These are phyloP conservation scores for Isabelozyma pseudorhagii DNA, from an alignment of 805 yeast genomes.

Conservation along the genomic window DNA sequence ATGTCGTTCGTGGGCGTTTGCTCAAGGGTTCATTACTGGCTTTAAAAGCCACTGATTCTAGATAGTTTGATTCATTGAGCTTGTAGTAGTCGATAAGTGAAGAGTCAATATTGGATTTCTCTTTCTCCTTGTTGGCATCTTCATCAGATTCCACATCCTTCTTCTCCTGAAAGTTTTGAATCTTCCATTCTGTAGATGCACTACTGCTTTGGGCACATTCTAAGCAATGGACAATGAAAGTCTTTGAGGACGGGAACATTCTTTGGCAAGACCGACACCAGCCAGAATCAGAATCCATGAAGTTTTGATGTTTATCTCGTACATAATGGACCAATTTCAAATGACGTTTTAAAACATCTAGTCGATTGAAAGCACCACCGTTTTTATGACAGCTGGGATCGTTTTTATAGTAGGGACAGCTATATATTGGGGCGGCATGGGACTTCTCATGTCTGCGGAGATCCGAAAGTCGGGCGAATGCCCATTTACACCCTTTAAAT, in stretches of 20 bases:
- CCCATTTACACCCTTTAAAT: conserved; percentile 55
- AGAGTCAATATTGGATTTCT: not conserved
- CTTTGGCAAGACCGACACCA: conserved; percentile 65
- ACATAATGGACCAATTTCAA: conserved; percentile 66
- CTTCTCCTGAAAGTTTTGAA: not conserved
- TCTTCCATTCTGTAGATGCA: conserved; percentile 20
- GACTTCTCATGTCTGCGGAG: conserved; percentile 65
- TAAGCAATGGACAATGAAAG: conserved; percentile 62
- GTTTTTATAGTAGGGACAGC: conserved; percentile 69
- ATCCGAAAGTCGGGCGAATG: conserved; percentile 68
- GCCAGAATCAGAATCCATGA: conserved; percentile 52
- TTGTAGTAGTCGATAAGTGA: not conserved
- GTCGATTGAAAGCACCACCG: conserved; percentile 70
- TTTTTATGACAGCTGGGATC: conserved; percentile 73
- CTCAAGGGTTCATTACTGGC: not conserved
- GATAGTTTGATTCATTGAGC: not conserved
- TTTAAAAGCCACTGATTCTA: not conserved
- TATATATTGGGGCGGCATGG: conserved; percentile 62
- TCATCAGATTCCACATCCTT: not conserved
- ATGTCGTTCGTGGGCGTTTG: not conserved
- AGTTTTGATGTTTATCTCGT: conserved; percentile 36
- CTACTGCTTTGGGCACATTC: conserved; percentile 48
- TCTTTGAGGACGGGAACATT: conserved; percentile 51
- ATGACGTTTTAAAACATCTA: conserved; percentile 75
- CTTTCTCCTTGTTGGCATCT: not conserved